Evolutionary conservation across 202 grass and related monocot genomes (phyloP), one percentile per base, ranked within the genome.

Genomic region (Schoenoplectus triqueter): DNA sequence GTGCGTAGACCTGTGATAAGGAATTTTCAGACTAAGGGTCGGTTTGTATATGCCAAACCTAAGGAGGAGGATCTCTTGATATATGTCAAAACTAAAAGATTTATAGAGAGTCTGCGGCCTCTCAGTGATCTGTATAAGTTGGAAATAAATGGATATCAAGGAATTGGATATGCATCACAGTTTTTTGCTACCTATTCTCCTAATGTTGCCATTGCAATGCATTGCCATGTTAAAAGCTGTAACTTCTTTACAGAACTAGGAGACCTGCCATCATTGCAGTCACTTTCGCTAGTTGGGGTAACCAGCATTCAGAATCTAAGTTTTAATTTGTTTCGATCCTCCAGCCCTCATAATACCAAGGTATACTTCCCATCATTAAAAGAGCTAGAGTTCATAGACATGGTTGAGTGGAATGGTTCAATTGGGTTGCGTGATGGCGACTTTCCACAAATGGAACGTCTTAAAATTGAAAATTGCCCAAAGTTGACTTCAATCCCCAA

Each of bases 71-170:
- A n/a, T n/a, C n/a, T n/a, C n/a, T n/a, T 18, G 18, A 0, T 6
- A 31, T 66, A 40, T 17, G 21, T 66, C 21, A 66, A 66, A 66
- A 15, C 39, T 15, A 1, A 69, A 42, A 69, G 40, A 15, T 69
- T 44, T 13, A 13, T 44, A 2, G 40, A 66, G 19, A 31, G 20
- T 66, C 4, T 69, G 3, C 39, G 45, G 0, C 2, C 39, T 44
- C 0, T 45, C 39, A 4, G 21, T 69, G 39, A 44, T 10, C 75
- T 62, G 10, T 11, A 44, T 15, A 60, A 44, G 10, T 62, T 80
- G 10, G 20, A 22, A 22, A 60, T 80, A n/a, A 22, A 80, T 80
- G 75, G 55, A 41, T 45, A 54, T 80, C 14, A 79, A 15, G 75
- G 51, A 21, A 79, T 61, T 57, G 75, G 52, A 61, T 79, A 79